phyloP scores from a whole-genome alignment of 257 asterid genomes.

The Fraxinus quadrangulata region DNA sequence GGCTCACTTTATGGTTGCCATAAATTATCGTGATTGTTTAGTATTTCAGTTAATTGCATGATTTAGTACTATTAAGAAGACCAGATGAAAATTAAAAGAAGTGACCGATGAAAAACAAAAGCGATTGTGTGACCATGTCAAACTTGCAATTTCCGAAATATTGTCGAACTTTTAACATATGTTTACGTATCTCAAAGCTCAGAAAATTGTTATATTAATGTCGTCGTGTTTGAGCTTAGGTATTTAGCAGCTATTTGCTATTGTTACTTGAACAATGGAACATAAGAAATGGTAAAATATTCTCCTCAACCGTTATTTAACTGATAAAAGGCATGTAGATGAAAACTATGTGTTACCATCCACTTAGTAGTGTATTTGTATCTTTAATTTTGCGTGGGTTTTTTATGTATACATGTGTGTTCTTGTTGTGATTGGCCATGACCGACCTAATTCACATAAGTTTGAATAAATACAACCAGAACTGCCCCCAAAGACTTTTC shows the following conservation, averaged over 20 bases:
- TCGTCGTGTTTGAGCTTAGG: background rate
- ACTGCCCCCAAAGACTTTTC: background rate
- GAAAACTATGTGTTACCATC: background rate
- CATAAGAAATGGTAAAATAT: background rate
- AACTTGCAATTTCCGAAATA: background rate
- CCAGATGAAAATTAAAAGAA: background rate
- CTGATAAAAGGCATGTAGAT: background rate
- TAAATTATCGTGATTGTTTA: background rate
- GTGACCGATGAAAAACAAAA: background rate
- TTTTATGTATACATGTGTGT: too few relatives aligned
- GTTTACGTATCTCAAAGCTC: background rate
- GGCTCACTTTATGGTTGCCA: constrained; percentile 28
- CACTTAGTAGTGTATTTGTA: background rate
- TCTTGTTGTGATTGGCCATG: too few relatives aligned
- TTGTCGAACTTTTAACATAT: background rate
- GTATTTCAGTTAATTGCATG: constrained; percentile 19
- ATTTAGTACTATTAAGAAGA: constrained; percentile 21
- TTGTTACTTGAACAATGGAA: background rate
- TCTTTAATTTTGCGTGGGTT: too few relatives aligned
- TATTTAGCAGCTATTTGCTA: background rate
- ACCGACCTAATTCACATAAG: too few relatives aligned
- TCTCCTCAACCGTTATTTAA: background rate
- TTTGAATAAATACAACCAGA: background rate
- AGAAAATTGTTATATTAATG: background rate
- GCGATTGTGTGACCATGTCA: background rate